A percentile compares a stretch with the other conserved stretches of the same genome.
These are phyloP conservation scores for Serendipita sp. DNA, from an alignment of 768 basidiomycete species.

Conservation along the genomic window DNA sequence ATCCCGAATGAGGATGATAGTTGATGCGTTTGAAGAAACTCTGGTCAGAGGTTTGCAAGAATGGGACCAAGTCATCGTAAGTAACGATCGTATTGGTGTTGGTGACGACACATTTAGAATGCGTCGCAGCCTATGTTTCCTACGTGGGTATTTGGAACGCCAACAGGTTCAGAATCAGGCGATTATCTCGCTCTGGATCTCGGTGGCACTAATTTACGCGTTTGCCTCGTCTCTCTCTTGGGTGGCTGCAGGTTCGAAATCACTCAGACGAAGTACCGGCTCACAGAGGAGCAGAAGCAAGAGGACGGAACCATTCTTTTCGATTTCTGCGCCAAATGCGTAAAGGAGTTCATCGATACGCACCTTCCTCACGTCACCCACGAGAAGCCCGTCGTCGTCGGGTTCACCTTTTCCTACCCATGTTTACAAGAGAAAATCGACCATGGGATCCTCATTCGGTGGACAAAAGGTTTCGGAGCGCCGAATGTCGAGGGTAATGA, in stretches of 20 bases:
- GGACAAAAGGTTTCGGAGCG: conserved; percentile 99
- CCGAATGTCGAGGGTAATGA: conserved; percentile 83
- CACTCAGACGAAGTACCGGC: conserved; percentile 91
- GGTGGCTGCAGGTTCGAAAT: conserved; percentile 96
- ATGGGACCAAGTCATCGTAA: conserved; percentile 70
- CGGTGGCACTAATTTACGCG: conserved; percentile 94
- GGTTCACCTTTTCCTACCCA: conserved; percentile 71
- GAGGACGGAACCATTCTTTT: conserved; percentile 92
- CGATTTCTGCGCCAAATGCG: conserved; percentile 92
- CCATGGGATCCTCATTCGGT: conserved; percentile 85
- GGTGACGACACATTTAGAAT: too few species aligned
- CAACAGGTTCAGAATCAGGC: conserved; percentile 74
- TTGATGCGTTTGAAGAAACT: conserved; percentile 87
- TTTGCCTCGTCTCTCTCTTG: conserved; percentile 84
- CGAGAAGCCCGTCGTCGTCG: not conserved
- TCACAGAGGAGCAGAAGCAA: conserved; percentile 96
- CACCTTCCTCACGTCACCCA: conserved; percentile 28
- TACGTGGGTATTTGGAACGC: conserved; percentile 93
- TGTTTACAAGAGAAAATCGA: conserved; percentile 88
- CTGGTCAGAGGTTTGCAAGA: conserved; percentile 77
- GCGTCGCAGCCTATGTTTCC: conserved; percentile 99
- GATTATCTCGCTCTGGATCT: conserved; percentile 84
- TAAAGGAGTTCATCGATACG: conserved; percentile 74
- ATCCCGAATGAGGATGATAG: conserved; percentile 91
- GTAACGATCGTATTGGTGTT: too few species aligned